Conservation (phyloP, 768 basidiomycete species). For the Epithele typhae region DNA sequence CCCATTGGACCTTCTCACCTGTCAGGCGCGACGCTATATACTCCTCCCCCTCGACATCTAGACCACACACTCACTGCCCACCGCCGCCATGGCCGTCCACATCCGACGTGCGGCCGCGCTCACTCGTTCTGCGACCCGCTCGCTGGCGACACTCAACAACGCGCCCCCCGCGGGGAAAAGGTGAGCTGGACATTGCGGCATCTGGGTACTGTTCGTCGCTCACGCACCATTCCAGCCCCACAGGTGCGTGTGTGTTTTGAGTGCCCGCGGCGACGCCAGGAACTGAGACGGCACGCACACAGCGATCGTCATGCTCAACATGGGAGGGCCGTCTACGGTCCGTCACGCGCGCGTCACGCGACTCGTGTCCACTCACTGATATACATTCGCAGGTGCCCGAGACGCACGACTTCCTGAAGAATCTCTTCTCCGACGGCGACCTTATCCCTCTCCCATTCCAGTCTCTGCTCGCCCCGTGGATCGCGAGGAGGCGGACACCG, state of each 20-base stretch:
- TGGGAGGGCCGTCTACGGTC: constrained; percentile 96
- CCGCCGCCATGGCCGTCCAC: constrained; percentile 14
- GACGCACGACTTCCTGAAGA: constrained; percentile 88
- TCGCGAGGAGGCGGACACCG: constrained; percentile 86
- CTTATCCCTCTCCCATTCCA: constrained; percentile 96
- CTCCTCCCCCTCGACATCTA: background rate
- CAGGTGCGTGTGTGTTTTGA: constrained; percentile 24
- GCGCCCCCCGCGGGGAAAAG: constrained; percentile 38
- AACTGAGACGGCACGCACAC: background rate
- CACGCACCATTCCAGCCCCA: constrained; percentile 16
- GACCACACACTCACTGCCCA: too few species aligned
- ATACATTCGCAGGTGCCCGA: constrained; percentile 66
- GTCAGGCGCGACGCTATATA: constrained; percentile 1
- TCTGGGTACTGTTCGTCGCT: background rate
- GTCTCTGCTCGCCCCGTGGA: constrained; percentile 77
- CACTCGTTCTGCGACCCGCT: constrained; percentile 31
- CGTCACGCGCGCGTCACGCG: constrained; percentile 25
- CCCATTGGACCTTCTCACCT: constrained; percentile 13
- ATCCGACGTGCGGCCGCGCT: constrained; percentile 17
- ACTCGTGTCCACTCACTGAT: too few species aligned
- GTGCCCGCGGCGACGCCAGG: background rate
- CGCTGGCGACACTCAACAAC: constrained; percentile 43
- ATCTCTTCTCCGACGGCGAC: constrained; percentile 88
- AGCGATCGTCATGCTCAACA: constrained; percentile 97
- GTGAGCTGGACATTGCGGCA: constrained; percentile 23